phyloP scores from a whole-genome alignment of 805 yeast species.

The Candida hungchunana region DNA sequence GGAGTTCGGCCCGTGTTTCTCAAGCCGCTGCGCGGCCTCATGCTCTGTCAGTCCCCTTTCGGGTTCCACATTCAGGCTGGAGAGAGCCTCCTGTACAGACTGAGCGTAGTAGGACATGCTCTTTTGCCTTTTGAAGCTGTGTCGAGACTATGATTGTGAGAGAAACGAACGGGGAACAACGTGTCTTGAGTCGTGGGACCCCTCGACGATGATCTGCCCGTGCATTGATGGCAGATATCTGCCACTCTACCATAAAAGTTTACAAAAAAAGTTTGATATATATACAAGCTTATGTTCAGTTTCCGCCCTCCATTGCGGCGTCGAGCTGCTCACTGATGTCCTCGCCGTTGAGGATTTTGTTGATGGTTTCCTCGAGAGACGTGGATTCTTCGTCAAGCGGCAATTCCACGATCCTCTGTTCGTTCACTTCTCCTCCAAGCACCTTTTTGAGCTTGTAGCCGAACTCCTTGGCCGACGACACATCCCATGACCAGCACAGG shows the following conservation, averaged over 20 bases:
- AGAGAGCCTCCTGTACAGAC: constrained; percentile 10
- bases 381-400: constrained; percentile 59
- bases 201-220: background rate
- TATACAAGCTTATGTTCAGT: background rate
- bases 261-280: background rate
- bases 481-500: constrained; percentile 75
- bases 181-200: background rate
- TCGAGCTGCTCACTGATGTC: constrained; percentile 15
- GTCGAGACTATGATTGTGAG: background rate
- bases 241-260: constrained; percentile 1
- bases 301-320: constrained; percentile 5
- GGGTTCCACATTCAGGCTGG: constrained; percentile 12
- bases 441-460: constrained; percentile 58
- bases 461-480: constrained; percentile 64
- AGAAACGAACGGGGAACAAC: background rate
- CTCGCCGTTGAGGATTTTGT: constrained; percentile 45
- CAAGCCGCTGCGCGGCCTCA: constrained; percentile 16
- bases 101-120: constrained; percentile 10
- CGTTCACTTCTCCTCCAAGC: constrained; percentile 66
- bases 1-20: constrained; percentile 23
- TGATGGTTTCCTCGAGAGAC: constrained; percentile 51
- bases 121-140: background rate
- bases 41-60: constrained; percentile 15
- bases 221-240: background rate
- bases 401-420: constrained; percentile 37